Evolutionary conservation across 345 rosid genomes (phyloP), one percentile per base, ranked within the genome.

Genomic region (Eucalyptus curtisii): DNA sequence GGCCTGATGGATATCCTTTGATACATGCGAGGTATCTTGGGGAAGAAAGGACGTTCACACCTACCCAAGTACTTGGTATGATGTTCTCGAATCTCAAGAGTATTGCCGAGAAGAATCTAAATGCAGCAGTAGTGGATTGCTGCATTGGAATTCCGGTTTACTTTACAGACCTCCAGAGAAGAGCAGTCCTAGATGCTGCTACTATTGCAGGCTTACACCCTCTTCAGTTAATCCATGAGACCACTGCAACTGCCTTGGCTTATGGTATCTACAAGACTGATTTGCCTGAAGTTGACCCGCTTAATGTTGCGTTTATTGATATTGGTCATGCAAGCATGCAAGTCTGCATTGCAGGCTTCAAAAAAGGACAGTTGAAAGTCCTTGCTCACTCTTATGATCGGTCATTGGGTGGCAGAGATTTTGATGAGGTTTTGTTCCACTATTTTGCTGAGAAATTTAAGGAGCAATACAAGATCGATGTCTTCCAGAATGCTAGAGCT

Each of bases 181-280:
- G 99, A 88, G 99, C 99, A 68, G 97, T 97, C 87, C 87, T 98
- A 55, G 98, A 98, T 92, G 99, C 99, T 24, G 99, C 99, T 11
- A 95, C 94, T 50, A 97, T 98, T 89, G 99, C 99, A 5, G 99
- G 99, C 49, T 91, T 98, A 90, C 99, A 94, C 88, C 99, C 99
- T 12, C 93, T 98, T 64, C 97, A 91, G 24, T 89, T 98, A 94
- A 82, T 98, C 87, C 99, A 97, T 89, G 99, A 98, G 92, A 97
- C 99, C 2, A 96, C 99, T 3, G 99, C 99, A 20, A 98, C 99
- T 17, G 99, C 99, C 31, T 89, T 98, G 94, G 99, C 99, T 7
- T 98, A 98, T 93, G 99, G 99, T 85, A 96, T 98, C 64, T 98
- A 98, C 89, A 98, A 98, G 94, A 98, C 99, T 2, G 99, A 98